Base-by-base conservation (phyloP, 2,329 filamentous ascomycete species). In the Lithohypha guttulata region DNA sequence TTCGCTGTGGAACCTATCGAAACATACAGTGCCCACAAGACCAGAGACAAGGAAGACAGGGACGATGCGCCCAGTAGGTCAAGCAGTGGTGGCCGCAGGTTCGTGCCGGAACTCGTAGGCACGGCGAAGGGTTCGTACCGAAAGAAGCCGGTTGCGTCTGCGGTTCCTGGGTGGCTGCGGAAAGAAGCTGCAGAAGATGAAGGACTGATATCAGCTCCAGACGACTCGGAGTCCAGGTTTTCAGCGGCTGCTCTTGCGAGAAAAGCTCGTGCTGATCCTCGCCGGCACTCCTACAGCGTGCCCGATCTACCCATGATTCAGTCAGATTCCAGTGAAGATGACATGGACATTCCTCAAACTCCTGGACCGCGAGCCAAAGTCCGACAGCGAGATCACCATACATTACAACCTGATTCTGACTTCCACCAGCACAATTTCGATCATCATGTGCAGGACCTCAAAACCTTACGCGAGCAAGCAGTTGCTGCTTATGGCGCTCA, bases 41-140 rank as follows among this genome's bases (percentile, higher is more conserved):
- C 46, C 22, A 43, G 46, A 35, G 51, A 51, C 38, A 44, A 44
- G 38, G 32, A 40, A 15, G 42, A 42, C 21, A 8, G 22, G 8
- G 14, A 6, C 9, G 22, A 10, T 27, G n/a, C 25, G 3, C 19
- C 44, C 25, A 49, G 43, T 36, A 42, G 47, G 23, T 27, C 34
- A 31, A 47, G 38, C 18, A 41, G 43, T 25, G 44, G 45, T 31
- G 45, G 50, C 3, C 64, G 68, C 28, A 71, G 61, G 43, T 93
- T 93, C 57, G 72, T 79, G 20, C 85, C 85, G 9, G 80, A 89
- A 53, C 66, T 93, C 40, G 79, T 93, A 45, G 84, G 89, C 59
- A 87, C 83, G 2, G 81, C 81, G 3, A 75, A 77, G 51, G 71
- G 85, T 38, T 77, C 77, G 22, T 75, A 81, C 46, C 77, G 77